Base-by-base conservation (phyloP, 768 basidiomycete species). In the Lactarius trivialis region DNA sequence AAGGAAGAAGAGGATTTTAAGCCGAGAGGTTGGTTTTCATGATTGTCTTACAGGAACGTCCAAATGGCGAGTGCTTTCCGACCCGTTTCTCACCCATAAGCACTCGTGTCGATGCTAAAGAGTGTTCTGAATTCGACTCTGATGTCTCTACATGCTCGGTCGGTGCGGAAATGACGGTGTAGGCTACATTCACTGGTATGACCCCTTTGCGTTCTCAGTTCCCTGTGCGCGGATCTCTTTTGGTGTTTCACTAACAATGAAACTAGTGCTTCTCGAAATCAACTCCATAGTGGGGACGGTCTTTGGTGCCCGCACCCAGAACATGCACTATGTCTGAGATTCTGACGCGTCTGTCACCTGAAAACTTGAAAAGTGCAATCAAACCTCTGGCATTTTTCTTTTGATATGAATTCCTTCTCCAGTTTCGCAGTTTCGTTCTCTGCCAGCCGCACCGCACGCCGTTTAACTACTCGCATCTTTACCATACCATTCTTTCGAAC, bases 11-110 rank as follows among this genome's bases (percentile, higher is more conserved):
- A 77, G 14, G 72, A 77, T 5, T 63, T 79, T 33, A 73, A 77
- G 65, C 80, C 84, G 1, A 82, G 76, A 59, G 84, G 84, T 19
- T 85, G 81, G 82, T 83, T 84, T 63, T 74, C 74, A 49, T 84
- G 64, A 68, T 51, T 4, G 17, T 51, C 43, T 45, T 21, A 45
- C 21, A 7, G 39, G 7, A 19, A 19, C 39, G 19, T 41, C 15
- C 41, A 45, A n/a, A 45, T 45, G 21, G 43, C 11, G 21, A 24
- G 4, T 24, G 4, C 4, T 15, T 9, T n/a, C n/a, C 39, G 6
- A n/a, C n/a, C n/a, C n/a, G n/a, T n/a, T n/a, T n/a, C n/a, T n/a
- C n/a, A n/a, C n/a, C 21, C 11, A 45, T 45, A 45, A 45, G n/a
- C 9, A 14, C 12, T 24, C 8, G 21, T 24, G 12, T 26, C 45